Base-by-base conservation (phyloP, 2,329 filamentous ascomycete genomes). In the Hypoxylon sp. region DNA sequence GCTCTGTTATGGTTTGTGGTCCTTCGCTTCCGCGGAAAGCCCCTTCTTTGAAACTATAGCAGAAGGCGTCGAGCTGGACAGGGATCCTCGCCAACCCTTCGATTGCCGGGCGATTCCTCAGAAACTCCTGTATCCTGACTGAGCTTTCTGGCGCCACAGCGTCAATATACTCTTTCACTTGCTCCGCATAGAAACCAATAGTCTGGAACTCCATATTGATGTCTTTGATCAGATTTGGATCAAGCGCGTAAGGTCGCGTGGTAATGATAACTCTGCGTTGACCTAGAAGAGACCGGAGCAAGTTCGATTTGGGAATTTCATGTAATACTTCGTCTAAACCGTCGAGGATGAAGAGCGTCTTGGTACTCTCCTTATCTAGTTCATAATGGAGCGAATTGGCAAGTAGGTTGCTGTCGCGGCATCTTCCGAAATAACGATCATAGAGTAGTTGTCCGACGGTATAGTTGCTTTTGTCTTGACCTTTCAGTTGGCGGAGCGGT, bases 301-400 rank as follows among this genome's bases (percentile, higher is more conserved):
- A 68, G 13, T 67, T 42, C 1, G 66, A 69, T n/a, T n/a, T n/a
- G n/a, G n/a, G n/a, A n/a, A n/a, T n/a, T n/a, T n/a, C n/a, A n/a
- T n/a, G n/a, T n/a, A n/a, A n/a, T 8, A 79, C 63, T 70, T 81
- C 78, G 48, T 80, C 78, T 10, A 79, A 53, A 4, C 78, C 78
- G 60, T 80, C 77, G 10, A 80, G 70, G 11, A 79, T 40, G 41
- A 78, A 77, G 0, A 80, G 64, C 15, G 70, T 76, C 46, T 49
- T 68, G 10, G 5, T 10, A 3, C 11, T 13, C 5, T 7, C n/a
- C 3, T 23, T 24, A 7, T 24, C 20, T 18, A 21, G 11, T 7
- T 7, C 17, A 24, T n/a, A n/a, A n/a, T n/a, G n/a, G n/a, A n/a
- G n/a, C n/a, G n/a, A n/a, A n/a, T n/a, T n/a, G n/a, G n/a, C n/a